Conservation (phyloP, 345 rosid genomes). For the Mallotus nudiflorus region DNA sequence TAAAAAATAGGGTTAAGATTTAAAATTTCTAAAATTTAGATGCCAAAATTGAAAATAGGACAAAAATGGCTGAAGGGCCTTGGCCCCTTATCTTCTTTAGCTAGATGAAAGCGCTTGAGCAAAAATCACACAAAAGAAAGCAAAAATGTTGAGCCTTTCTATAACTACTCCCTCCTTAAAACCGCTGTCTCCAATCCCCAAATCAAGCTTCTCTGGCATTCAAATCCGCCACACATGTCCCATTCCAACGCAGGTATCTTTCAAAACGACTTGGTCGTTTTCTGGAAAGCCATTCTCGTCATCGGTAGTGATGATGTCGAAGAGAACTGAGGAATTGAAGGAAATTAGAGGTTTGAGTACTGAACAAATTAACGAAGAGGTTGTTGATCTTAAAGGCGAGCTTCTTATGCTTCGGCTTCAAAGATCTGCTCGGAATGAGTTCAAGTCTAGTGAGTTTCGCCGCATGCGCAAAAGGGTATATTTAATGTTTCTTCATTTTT, state of each 20-base stretch:
- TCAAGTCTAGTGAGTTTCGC: slow-evolving; percentile 85
- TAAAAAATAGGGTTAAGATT: neutral
- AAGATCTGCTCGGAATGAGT: slow-evolving; percentile 83
- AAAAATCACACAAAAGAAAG: neutral
- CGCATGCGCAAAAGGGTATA: slow-evolving; percentile 81
- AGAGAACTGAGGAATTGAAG: slow-evolving; percentile 73
- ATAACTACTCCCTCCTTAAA: slow-evolving; percentile 38
- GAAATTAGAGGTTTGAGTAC: slow-evolving; percentile 69
- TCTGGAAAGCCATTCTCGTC: slow-evolving; percentile 29
- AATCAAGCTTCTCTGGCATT: slow-evolving; percentile 54
- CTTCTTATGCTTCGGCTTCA: slow-evolving; percentile 86
- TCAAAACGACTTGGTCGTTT: slow-evolving; percentile 17
- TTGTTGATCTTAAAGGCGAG: slow-evolving; percentile 89
- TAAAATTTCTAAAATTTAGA: neutral
- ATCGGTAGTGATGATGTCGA: slow-evolving; percentile 80
- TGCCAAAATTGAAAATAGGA: neutral
- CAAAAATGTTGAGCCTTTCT: slow-evolving; percentile 59
- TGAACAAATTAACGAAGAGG: slow-evolving; percentile 80
- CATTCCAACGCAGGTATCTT: slow-evolving; percentile 18
- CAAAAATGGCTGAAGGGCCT: slow-evolving; percentile 3
- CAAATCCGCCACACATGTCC: slow-evolving; percentile 44
- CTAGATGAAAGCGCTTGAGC: neutral
- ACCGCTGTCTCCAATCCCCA: slow-evolving; percentile 28
- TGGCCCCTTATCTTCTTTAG: neutral
- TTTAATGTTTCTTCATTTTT: slow-evolving; percentile 11